Evolutionary conservation across 306 rosid genomes (phyloP).

Genomic region (Quercus alba): DNA sequence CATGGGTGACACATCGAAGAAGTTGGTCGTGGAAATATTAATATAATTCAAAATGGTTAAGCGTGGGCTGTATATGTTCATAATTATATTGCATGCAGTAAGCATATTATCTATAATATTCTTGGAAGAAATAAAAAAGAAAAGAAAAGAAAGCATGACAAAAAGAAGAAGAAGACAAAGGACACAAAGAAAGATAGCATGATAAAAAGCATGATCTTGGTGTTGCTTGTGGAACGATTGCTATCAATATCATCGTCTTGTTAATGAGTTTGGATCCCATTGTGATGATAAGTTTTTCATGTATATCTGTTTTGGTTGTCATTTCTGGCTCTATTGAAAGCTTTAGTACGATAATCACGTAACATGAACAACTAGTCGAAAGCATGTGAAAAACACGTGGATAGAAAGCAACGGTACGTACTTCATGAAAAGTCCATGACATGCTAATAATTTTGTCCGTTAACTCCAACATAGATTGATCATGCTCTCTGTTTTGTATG

Average conservation of each 20-base stretch:
- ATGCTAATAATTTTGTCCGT: not conserved
- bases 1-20: not conserved
- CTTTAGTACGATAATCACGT: constrained; percentile 17
- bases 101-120: not conserved
- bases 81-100: not conserved
- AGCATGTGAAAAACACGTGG: constrained; percentile 18
- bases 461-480: not conserved
- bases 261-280: too few species aligned
- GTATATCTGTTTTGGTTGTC: not conserved
- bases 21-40: too few species aligned
- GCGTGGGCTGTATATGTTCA: not conserved
- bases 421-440: not conserved
- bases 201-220: too few species aligned
- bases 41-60: not conserved
- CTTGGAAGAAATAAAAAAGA: not conserved
- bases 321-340: not conserved
- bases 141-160: not conserved
- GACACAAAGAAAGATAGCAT: too few species aligned
- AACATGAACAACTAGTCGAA: constrained; percentile 7
- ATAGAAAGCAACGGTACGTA: constrained; percentile 16
- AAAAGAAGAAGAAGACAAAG: not conserved
- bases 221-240: too few species aligned
- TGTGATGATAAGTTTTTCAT: too few species aligned
- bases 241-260: too few species aligned
- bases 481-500: not conserved